Conservation (phyloP, 2,329 filamentous ascomycete species). For the Verticillium nubilum region DNA sequence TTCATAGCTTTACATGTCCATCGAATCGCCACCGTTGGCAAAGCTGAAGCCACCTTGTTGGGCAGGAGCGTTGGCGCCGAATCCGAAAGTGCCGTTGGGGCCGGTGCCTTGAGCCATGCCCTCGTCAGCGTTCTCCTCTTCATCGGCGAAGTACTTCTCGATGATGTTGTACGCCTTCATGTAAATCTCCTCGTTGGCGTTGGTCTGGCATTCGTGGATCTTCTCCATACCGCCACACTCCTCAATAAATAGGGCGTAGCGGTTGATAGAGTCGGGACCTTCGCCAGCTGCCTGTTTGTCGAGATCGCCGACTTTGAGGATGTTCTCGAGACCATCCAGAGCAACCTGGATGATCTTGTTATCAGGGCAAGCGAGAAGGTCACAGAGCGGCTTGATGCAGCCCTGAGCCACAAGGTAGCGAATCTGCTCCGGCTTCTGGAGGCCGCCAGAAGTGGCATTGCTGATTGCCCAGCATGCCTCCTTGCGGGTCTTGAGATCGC, state of each 20-base stretch:
- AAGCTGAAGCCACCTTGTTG: constrained; percentile 88
- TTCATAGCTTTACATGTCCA: constrained; percentile 52
- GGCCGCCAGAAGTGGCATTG: constrained; percentile 92
- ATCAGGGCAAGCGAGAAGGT: constrained; percentile 90
- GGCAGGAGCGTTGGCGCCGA: constrained; percentile 57
- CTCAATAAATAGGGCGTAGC: constrained; percentile 96
- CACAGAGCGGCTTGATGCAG: constrained; percentile 95
- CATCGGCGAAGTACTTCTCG: constrained; percentile 99
- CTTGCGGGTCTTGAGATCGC: constrained; percentile 98
- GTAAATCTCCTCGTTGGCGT: constrained; percentile 99
- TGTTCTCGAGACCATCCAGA: constrained; percentile 96
- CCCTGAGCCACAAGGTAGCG: constrained; percentile 89
- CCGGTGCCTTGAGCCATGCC: constrained; percentile 65
- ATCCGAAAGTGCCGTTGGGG: constrained; percentile 70
- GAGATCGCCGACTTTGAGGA: constrained; percentile 97
- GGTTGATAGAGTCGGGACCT: constrained; percentile 78
- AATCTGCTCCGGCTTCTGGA: constrained; percentile 98
- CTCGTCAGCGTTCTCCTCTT: constrained; percentile 89
- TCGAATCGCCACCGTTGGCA: constrained; percentile 62
- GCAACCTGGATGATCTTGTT: constrained; percentile 99
- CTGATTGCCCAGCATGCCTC: constrained; percentile 99
- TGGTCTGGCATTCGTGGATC: constrained; percentile 99
- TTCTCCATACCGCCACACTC: constrained; percentile 99
- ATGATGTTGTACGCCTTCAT: constrained; percentile 99
- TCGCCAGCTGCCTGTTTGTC: constrained; percentile 87